These are phyloP conservation scores for Colletotrichum sp. DNA, from an alignment of 2,329 filamentous ascomycete species.

Conservation along the genomic window DNA sequence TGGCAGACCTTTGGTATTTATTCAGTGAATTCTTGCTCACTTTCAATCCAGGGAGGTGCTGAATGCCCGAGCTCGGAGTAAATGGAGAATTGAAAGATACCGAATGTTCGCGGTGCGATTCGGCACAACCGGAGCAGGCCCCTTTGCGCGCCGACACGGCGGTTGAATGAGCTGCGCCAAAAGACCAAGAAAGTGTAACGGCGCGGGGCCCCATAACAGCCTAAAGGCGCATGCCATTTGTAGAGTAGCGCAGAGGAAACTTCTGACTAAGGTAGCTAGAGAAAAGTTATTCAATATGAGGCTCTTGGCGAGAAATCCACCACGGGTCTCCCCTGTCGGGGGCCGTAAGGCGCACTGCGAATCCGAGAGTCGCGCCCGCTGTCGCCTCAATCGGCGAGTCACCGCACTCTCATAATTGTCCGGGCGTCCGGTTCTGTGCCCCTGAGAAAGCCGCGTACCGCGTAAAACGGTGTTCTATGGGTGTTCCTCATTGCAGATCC, in stretches of 20 bases:
- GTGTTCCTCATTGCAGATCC: not conserved
- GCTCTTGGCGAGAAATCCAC: not conserved
- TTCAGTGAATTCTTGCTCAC: not conserved
- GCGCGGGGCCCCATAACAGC: not conserved
- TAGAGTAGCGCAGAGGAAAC: not conserved
- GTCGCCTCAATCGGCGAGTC: not conserved
- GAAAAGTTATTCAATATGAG: not conserved
- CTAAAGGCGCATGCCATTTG: not conserved
- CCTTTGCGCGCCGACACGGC: not conserved
- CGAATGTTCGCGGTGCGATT: not conserved
- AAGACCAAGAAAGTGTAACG: not conserved
- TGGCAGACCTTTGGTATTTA: not conserved
- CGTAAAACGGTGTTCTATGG: not conserved
- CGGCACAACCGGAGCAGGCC: not conserved
- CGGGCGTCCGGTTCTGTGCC: not conserved
- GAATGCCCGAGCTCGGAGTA: not conserved
- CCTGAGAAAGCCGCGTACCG: not conserved
- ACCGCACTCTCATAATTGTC: not conserved
- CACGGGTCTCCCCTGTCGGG: not conserved
- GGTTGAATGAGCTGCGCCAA: not conserved
- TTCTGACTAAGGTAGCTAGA: not conserved
- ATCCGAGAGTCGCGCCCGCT: not conserved
- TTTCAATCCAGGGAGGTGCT: constrained; percentile 6
- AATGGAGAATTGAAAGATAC: not conserved
- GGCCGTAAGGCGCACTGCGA: not conserved